A percentile compares a stretch with the other conserved stretches of the same genome.
phyloP scores from a whole-genome alignment of 805 yeast genomes.

The Saccharomycopsis sp. region DNA sequence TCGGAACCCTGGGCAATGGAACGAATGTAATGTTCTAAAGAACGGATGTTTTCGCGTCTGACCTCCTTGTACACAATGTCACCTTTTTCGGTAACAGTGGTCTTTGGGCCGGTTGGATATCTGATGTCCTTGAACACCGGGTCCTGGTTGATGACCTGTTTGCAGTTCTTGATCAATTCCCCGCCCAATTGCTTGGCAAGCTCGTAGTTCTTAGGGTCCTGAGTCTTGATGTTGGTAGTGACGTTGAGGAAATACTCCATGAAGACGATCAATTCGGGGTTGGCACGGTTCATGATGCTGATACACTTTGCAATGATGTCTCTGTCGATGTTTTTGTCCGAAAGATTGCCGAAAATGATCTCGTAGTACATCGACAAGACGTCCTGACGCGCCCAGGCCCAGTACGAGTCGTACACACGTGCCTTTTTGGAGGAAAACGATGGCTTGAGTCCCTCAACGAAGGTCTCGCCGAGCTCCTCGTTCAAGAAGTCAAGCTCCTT shows the following conservation, averaged over 20 bases:
- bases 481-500: constrained; percentile 76
- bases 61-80: constrained; percentile 77
- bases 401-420: constrained; percentile 92
- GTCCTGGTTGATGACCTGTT: constrained; percentile 67
- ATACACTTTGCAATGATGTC: constrained; percentile 96
- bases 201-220: constrained; percentile 56
- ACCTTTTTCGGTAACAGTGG: constrained; percentile 83
- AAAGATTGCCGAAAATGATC: constrained; percentile 90
- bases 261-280: constrained; percentile 86
- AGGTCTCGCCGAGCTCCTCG: constrained; percentile 81
- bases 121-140: constrained; percentile 96
- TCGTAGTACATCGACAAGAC: constrained; percentile 89
- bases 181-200: constrained; percentile 86
- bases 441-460: constrained; percentile 87
- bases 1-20: constrained; percentile 96
- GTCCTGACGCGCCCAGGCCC: constrained; percentile 99
- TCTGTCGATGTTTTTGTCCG: constrained; percentile 79
- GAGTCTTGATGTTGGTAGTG: constrained; percentile 76
- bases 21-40: constrained; percentile 88
- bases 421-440: constrained; percentile 89
- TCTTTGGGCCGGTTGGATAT: constrained; percentile 92
- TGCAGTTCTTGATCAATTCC: constrained; percentile 92
- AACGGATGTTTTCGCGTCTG: constrained; percentile 85
- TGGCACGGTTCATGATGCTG: constrained; percentile 95
- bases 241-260: constrained; percentile 76